Conservation (phyloP, 1,139 yeast species). For the Neolecta irregularis region DNA sequence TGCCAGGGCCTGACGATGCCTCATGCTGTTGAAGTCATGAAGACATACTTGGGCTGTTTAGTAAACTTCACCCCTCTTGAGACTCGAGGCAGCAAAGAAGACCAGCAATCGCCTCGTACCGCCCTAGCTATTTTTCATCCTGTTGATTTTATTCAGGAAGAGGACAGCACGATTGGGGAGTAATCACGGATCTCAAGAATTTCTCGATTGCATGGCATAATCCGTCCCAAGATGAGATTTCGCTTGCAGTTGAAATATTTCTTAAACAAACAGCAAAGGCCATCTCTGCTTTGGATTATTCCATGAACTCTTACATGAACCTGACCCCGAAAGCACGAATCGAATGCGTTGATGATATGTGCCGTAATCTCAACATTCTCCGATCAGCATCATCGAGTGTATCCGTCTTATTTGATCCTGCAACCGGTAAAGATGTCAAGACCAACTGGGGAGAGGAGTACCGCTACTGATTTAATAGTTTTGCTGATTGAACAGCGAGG, state of each 20-base stretch:
- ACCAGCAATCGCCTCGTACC: slow-evolving; percentile 16
- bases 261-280: slow-evolving; percentile 19
- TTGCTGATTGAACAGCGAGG: slow-evolving; percentile 16
- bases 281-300: slow-evolving; percentile 13
- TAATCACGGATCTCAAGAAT: slow-evolving; percentile 25
- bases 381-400: slow-evolving; percentile 14
- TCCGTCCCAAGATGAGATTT: slow-evolving; percentile 44
- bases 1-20: slow-evolving; percentile 55
- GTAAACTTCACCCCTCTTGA: slow-evolving; percentile 3
- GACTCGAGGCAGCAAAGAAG: slow-evolving; percentile 7
- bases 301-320: slow-evolving; percentile 1
- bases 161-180: slow-evolving; percentile 17
- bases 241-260: slow-evolving; percentile 42
- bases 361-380: too few relatives aligned
- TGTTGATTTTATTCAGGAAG: too few relatives aligned
- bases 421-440: neutral
- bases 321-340: slow-evolving; percentile 6
- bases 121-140: slow-evolving; percentile 33
- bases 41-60: slow-evolving; percentile 4
- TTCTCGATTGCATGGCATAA: slow-evolving; percentile 58
- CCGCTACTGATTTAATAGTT: too few relatives aligned
- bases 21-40: slow-evolving; percentile 22
- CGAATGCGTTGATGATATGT: slow-evolving; percentile 9
- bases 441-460: too few relatives aligned
- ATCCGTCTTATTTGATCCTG: slow-evolving; percentile 14